Conservation (phyloP, 208 protist species). For the Trypanosoma mega region DNA sequence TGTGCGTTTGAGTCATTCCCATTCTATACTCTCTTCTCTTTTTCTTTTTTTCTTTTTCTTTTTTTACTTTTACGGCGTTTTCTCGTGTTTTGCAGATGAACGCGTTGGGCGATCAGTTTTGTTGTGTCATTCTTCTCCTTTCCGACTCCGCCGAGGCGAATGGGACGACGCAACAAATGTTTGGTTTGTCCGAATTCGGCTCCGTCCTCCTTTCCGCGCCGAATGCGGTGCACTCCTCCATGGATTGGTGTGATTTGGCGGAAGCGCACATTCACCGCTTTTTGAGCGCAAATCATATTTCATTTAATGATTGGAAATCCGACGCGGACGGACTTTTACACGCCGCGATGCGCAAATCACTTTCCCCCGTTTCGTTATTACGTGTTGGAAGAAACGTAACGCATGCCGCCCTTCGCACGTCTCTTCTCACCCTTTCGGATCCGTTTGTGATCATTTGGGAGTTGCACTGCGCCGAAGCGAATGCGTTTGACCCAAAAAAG, state of each 20-base stretch:
- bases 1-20: neutral
- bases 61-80: neutral
- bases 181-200: constrained; percentile 25
- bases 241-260: constrained; percentile 24
- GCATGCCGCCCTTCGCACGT: too few species aligned
- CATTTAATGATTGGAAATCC: too few species aligned
- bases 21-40: neutral
- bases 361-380: too few species aligned
- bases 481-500: neutral
- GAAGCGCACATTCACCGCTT: constrained; percentile 7
- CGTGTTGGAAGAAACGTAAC: too few species aligned
- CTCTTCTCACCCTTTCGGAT: too few species aligned
- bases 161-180: neutral
- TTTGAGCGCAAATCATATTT: too few species aligned
- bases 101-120: constrained; percentile 31
- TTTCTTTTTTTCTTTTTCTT: constrained; percentile 11
- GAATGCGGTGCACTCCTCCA: neutral
- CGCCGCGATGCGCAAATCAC: too few species aligned
- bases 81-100: constrained; percentile 30
- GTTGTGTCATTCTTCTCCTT: constrained; percentile 34
- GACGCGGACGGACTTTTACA: too few species aligned
- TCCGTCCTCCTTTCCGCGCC: constrained; percentile 7
- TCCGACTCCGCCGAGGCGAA: neutral
- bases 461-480: neutral
- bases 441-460: neutral